Evolutionary conservation across 192 early-diverging fungal species (phyloP), one percentile per base, ranked within the genome.

Genomic region (Phlyctochytrium bullatum): DNA sequence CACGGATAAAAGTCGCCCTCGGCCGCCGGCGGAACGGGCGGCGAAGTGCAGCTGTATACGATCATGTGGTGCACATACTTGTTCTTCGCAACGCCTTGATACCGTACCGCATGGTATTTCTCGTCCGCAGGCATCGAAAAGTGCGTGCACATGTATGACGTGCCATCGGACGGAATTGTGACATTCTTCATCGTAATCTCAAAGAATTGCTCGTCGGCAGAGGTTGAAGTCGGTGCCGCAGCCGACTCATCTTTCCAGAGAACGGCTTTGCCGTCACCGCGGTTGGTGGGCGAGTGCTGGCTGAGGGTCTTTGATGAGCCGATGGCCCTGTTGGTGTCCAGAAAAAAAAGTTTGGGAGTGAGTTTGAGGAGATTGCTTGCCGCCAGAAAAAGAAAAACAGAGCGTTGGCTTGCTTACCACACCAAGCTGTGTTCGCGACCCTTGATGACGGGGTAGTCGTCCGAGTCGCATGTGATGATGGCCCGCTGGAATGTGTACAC

Each of bases 91-190:
- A 66, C 32, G 24, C 35, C 65, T 59, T 59, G 51, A 30, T 67
- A 68, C 36, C 67, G 34, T 4, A 72, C 56, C 35, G 62, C 36
- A 25, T 72, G 70, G 56, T 72, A 59, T 56, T 67, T 65, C 40
- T 57, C 0, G 34, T 72, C 70, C 17, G 27, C 17, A 27, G 70
- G 70, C 12, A 67, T 35, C 34, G 51, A 3, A 32, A 72, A 33
- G 50, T 72, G 63, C 36, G 65, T 31, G 40, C 70, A 72, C 0
- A 67, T 1, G 35, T 72, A 72, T 20, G 54, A 14, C 54, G 27
- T 57, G 54, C 10, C 10, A 10, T 25, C 25, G 54, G 20, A 57
- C 54, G 16, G 16, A 6, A 28, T 57, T 10, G 16, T 14, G 20
- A 25, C 27, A 10, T 28, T 57, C 4, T 6, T 10, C 16, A 57